Percentiles rank a stretch among this genome's conserved stretches.
Conservation (phyloP, 2,329 filamentous ascomycete species). For the Fusarium sp. region DNA sequence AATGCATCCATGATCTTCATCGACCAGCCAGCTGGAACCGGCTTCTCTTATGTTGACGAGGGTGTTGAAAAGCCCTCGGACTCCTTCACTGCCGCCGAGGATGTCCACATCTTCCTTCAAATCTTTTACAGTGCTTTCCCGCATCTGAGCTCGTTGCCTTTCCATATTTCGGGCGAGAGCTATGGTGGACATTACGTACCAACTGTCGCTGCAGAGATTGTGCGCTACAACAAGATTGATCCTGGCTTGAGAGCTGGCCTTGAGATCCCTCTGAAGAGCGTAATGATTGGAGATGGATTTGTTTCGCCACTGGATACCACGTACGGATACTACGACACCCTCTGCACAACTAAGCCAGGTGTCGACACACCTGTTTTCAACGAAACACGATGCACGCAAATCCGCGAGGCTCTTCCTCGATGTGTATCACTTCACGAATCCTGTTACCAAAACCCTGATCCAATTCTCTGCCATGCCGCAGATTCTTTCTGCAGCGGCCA, state of each 20-base stretch:
- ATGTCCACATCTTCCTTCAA: slow-evolving; percentile 34
- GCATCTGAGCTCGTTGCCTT: slow-evolving; percentile 7
- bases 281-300: slow-evolving; percentile 36
- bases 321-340: slow-evolving; percentile 36
- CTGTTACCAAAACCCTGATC: slow-evolving; percentile 34
- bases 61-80: slow-evolving; percentile 17
- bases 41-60: slow-evolving; percentile 38
- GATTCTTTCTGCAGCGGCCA: slow-evolving; percentile 19
- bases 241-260: slow-evolving; percentile 6
- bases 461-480: slow-evolving; percentile 27
- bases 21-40: slow-evolving; percentile 36
- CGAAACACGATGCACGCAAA: slow-evolving; percentile 23
- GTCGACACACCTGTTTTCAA: slow-evolving; percentile 28
- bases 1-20: slow-evolving; percentile 40
- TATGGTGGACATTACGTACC: slow-evolving; percentile 41
- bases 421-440: slow-evolving; percentile 30
- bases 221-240: slow-evolving; percentile 31
- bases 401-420: slow-evolving; percentile 32
- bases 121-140: slow-evolving; percentile 30
- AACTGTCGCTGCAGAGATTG: slow-evolving; percentile 34
- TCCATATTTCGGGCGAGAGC: slow-evolving; percentile 36
- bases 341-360: slow-evolving; percentile 34
- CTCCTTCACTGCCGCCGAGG: slow-evolving; percentile 33
- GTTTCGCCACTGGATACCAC: slow-evolving; percentile 32
- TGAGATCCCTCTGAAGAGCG: slow-evolving; percentile 19